Evolutionary conservation across 202 grass and related monocot genomes (phyloP), one percentile per base, ranked within the genome.

Genomic region (Alloteropsis angusta): DNA sequence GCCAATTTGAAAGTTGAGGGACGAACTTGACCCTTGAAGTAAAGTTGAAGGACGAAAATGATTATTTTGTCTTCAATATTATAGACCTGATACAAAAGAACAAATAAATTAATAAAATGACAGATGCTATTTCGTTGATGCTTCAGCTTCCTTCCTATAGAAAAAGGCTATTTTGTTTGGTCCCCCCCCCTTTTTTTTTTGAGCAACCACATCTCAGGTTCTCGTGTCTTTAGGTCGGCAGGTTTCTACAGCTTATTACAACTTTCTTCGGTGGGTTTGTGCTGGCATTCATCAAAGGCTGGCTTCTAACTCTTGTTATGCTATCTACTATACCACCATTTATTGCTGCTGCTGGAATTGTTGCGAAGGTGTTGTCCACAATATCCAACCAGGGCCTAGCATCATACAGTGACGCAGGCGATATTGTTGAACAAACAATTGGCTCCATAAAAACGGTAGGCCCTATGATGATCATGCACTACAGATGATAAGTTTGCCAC

Each of bases 371-470:
- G 65, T 35, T 91, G 11, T 78, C 91, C 16, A 54, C 86, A 81
- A 41, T 88, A 59, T 91, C 90, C 9, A 82, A 25, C 12, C 21
- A 81, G 52, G 83, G 86, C 32, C 83, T 82, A 75, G 66, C 15
- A 44, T 80, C 85, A 80, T 91, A 93, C 53, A 35, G 47, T 28
- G 70, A 88, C 36, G 91, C 88, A 43, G 91, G 83, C 5, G 66
- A 78, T 55, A 75, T 91, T 64, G 88, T 91, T n/a, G 88, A 93
- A 61, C 79, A 91, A n/a, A 93, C 85, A 57, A 49, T 93, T 78
- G 83, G 91, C 59, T 93, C 88, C 50, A 91, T 93, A 46, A 88
- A 75, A 86, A 93, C 91, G 53, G 91, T 93, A 71, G 54, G 76
- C 26, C 23, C 25, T 36, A 70, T 34, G 15, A 12, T 49, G 44